Evolutionary conservation across 225 moss, liverwort and hornwort genomes (phyloP).

Genomic region (Polytrichum formosum): DNA sequence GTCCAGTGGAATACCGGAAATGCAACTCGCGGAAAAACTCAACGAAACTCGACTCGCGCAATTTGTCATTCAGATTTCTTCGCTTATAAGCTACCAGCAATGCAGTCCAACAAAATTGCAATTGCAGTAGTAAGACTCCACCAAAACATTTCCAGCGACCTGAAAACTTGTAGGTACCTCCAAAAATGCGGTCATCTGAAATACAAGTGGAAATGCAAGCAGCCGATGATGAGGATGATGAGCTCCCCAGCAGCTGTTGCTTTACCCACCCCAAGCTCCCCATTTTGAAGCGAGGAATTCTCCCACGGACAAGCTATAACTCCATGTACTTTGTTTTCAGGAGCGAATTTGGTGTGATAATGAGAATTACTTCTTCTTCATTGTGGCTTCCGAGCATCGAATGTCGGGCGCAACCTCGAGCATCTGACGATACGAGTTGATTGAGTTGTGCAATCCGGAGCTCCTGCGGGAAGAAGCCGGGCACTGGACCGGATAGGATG

Average conservation of each 20-base stretch:
- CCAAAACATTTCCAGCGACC: neutral
- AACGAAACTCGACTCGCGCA: neutral
- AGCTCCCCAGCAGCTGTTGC: slow-evolving; percentile 22
- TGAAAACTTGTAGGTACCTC: slow-evolving; percentile 10
- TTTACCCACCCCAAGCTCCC: slow-evolving; percentile 40
- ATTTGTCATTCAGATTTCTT: neutral
- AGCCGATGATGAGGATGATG: slow-evolving; percentile 5
- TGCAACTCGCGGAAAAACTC: neutral
- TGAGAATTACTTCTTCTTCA: too few species aligned
- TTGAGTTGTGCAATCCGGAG: too few species aligned
- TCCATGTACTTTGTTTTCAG: too few species aligned
- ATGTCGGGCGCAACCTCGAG: too few species aligned
- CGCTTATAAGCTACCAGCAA: neutral
- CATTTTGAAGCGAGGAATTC: neutral
- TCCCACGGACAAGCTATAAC: too few species aligned
- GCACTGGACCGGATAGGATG: too few species aligned
- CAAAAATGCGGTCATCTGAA: slow-evolving; percentile 11
- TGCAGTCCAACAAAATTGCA: neutral
- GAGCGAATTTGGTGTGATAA: too few species aligned
- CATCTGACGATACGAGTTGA: too few species aligned
- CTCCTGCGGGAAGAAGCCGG: too few species aligned
- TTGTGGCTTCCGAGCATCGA: too few species aligned
- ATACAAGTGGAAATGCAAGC: slow-evolving; percentile 5
- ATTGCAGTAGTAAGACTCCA: neutral
- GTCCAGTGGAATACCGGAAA: neutral